Conservation (phyloP, 768 basidiomycete genomes). For the Agaricus blazei region DNA sequence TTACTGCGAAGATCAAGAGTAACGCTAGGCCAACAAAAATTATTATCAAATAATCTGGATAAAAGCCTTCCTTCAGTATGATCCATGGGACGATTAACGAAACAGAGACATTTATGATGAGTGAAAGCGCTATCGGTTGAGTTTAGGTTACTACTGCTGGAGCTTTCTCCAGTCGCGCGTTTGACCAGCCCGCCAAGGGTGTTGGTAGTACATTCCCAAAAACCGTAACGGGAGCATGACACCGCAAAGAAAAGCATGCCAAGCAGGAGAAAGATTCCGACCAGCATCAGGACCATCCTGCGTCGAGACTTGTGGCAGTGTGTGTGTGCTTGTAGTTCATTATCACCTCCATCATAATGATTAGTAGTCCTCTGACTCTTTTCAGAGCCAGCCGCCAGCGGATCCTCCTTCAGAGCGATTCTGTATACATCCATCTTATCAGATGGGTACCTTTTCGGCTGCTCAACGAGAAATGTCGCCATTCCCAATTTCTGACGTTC, state of each 20-base stretch:
- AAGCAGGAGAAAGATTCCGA: not conserved
- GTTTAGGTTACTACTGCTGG: not conserved
- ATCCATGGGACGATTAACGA: not conserved
- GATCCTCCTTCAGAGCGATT: not conserved
- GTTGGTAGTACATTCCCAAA: no score
- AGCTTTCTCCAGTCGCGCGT: not conserved
- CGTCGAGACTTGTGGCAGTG: not conserved
- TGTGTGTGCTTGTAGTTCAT: not conserved
- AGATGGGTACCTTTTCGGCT: not conserved
- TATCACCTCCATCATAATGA: not conserved
- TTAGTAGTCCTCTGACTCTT: not conserved
- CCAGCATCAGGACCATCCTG: not conserved
- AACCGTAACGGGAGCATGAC: not conserved
- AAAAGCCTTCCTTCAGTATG: not conserved
- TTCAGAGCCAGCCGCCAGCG: not conserved
- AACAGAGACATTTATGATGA: conserved; percentile 1
- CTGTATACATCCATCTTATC: not conserved
- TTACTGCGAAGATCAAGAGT: conserved; percentile 47
- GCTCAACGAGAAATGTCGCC: not conserved
- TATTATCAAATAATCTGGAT: conserved; percentile 55
- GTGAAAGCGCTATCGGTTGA: not conserved
- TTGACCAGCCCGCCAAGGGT: conserved; percentile 1
- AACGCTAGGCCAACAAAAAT: conserved; percentile 60
- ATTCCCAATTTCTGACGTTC: not conserved
- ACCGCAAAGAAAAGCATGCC: not conserved